Conservation (phyloP, 2,329 filamentous ascomycete species). For the Talaromyces albobiverticillius region DNA sequence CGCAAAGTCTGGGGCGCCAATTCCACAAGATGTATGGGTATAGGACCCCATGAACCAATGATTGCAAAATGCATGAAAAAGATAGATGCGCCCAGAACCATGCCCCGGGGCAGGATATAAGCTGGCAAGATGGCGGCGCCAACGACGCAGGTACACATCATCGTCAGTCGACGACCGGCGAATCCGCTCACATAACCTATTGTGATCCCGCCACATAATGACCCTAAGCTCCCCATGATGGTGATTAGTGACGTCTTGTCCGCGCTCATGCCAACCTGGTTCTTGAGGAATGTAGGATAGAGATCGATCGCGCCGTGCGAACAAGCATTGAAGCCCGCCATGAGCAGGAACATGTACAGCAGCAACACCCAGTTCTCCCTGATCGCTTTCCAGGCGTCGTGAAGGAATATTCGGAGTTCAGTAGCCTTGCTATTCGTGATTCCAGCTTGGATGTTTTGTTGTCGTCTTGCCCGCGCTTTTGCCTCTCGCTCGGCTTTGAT, state of each 20-base stretch:
- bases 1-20: constrained; percentile 33
- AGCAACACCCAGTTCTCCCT: constrained; percentile 34
- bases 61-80: constrained; percentile 41
- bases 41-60: constrained; percentile 36
- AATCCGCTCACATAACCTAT: constrained; percentile 36
- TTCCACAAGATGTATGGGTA: constrained; percentile 38
- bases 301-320: constrained; percentile 39
- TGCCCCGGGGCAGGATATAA: constrained; percentile 29
- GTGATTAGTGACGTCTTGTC: constrained; percentile 33
- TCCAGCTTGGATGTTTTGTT: too few species aligned
- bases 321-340: constrained; percentile 35
- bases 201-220: constrained; percentile 30
- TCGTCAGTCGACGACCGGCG: constrained; percentile 34
- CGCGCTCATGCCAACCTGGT: constrained; percentile 29
- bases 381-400: constrained; percentile 22
- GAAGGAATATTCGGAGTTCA: constrained; percentile 17
- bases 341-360: constrained; percentile 35
- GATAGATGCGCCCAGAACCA: constrained; percentile 29
- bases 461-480: constrained; percentile 9
- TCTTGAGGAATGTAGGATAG: constrained; percentile 40
- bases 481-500: constrained; percentile 23
- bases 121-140: constrained; percentile 35
- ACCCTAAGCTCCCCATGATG: constrained; percentile 34
- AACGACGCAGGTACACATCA: constrained; percentile 31
- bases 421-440: neutral